These are phyloP conservation scores for Diaporthe sp. DNA, from an alignment of 2,329 filamentous ascomycete genomes.

Conservation along the genomic window DNA sequence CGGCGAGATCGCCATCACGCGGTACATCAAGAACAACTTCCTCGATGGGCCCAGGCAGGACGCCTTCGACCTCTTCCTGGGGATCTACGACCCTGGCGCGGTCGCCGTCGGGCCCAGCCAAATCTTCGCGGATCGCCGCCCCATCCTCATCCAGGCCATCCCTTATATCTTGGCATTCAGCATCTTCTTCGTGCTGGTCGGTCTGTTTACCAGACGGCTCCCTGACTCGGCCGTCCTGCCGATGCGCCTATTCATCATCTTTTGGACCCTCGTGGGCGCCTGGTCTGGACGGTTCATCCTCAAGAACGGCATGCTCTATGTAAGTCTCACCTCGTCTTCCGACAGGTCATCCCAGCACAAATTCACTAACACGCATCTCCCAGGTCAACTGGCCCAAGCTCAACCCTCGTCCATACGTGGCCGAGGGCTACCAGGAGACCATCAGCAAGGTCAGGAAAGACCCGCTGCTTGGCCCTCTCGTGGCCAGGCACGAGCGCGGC, in stretches of 20 bases:
- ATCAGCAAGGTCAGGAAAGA: slow-evolving; percentile 87
- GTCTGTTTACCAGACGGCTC: slow-evolving; percentile 78
- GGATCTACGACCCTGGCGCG: slow-evolving; percentile 82
- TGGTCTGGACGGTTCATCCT: slow-evolving; percentile 85
- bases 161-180: slow-evolving; percentile 92
- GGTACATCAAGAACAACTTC: slow-evolving; percentile 96
- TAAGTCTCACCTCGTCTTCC: slow-evolving; percentile 65
- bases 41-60: slow-evolving; percentile 94
- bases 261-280: slow-evolving; percentile 79
- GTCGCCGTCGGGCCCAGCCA: slow-evolving; percentile 79
- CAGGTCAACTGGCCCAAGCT: slow-evolving; percentile 99
- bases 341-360: slow-evolving; percentile 14
- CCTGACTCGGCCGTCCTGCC: slow-evolving; percentile 85
- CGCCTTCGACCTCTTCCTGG: slow-evolving; percentile 94
- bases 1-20: slow-evolving; percentile 86
- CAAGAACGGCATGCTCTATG: slow-evolving; percentile 91
- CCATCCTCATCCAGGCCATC: slow-evolving; percentile 90
- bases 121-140: slow-evolving; percentile 87
- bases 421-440: slow-evolving; percentile 90
- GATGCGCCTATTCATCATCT: slow-evolving; percentile 83
- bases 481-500: slow-evolving; percentile 83
- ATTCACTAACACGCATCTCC: slow-evolving; percentile 41
- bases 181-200: slow-evolving; percentile 85
- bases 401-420: slow-evolving; percentile 87
- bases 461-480: slow-evolving; percentile 81